Conservation (phyloP, 345 rosid species). For the Eutrema yunnanense region DNA sequence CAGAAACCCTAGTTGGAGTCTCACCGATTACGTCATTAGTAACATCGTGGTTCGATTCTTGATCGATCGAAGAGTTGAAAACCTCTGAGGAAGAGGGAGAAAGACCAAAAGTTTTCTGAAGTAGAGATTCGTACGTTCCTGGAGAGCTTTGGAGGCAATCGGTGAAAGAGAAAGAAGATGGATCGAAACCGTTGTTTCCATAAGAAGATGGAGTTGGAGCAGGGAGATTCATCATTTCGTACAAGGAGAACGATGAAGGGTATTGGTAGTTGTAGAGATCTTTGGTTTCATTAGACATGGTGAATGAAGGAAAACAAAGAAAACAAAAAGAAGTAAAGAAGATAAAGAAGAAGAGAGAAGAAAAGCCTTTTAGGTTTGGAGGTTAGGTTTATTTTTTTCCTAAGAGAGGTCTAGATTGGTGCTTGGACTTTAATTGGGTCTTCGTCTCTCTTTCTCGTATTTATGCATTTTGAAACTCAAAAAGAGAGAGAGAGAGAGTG, state of each 20-base stretch:
- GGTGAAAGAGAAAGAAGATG: slow-evolving; percentile 43
- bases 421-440: slow-evolving; percentile 32
- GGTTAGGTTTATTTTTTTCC: slow-evolving; percentile 22
- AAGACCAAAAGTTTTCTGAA: slow-evolving; percentile 44
- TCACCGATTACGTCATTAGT: slow-evolving; percentile 22
- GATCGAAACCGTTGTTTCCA: slow-evolving; percentile 30
- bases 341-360: slow-evolving; percentile 23
- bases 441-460: slow-evolving; percentile 29
- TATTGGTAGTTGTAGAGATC: slow-evolving; percentile 44
- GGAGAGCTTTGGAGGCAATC: slow-evolving; percentile 52
- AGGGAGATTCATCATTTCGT: slow-evolving; percentile 26
- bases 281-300: slow-evolving; percentile 71
- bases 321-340: background rate
- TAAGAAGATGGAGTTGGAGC: slow-evolving; percentile 6
- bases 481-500: slow-evolving; percentile 10
- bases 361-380: slow-evolving; percentile 20
- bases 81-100: slow-evolving; percentile 51
- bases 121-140: slow-evolving; percentile 41
- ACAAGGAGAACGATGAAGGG: slow-evolving; percentile 20
- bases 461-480: slow-evolving; percentile 34
- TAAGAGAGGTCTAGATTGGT: slow-evolving; percentile 19
- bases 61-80: slow-evolving; percentile 37
- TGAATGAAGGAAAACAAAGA: slow-evolving; percentile 1
- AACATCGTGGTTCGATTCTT: slow-evolving; percentile 26
- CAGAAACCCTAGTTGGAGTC: slow-evolving; percentile 42